Base-by-base conservation (phyloP, 208 protist genomes). In the Acanthamoeba castellanii region DNA sequence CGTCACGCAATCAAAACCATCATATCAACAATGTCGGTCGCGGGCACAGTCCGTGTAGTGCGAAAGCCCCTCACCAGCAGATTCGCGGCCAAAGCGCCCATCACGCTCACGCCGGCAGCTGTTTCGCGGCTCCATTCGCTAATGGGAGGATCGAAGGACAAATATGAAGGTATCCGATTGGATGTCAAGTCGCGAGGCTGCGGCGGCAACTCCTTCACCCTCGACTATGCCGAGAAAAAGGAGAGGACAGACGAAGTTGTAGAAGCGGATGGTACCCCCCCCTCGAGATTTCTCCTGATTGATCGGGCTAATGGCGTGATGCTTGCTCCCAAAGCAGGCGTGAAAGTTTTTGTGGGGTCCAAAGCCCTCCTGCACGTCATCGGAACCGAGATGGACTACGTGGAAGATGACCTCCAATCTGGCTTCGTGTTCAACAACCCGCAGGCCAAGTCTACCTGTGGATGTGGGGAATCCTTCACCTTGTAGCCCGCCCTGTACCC, bases 391-490 rank as follows among this genome's bases (percentile, higher is more conserved):
- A 99, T 99, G 99, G 99, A 99, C 95, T 99, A 98, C 94, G 96
- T 98, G 20, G 97, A 98, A 61, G 96, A 98, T n/a, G 98, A 99
- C 84, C 97, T 99, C 25, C 98, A 98, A 94, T 98, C 98, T 89
- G 99, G 99, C 95, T 99, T 99, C 95, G 98, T 98, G 20, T 99
- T 99, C 96, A 97, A 98, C 78, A 99, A 99, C 95, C 99, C 99
- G 3, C 99, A 99, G 95, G 98, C 99, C 92, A 99, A 99, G 93
- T 98, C 98, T 85, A 97, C 97, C 20, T 99, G 99, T 96, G 99
- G 99, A 27, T 99, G 99, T 96, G 99, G 99, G 94, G 98, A 99
- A 94, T 99, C 98, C 84, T 99, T 99, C 84, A 97, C 94, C 16
- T 37, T 72, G n/a, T 72, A 72, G 66, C 6, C 8, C 11, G 8